A percentile compares a stretch with the other conserved stretches of the same genome.
Conservation (phyloP, 129 eudicot species). For the Erigeron canadensis region DNA sequence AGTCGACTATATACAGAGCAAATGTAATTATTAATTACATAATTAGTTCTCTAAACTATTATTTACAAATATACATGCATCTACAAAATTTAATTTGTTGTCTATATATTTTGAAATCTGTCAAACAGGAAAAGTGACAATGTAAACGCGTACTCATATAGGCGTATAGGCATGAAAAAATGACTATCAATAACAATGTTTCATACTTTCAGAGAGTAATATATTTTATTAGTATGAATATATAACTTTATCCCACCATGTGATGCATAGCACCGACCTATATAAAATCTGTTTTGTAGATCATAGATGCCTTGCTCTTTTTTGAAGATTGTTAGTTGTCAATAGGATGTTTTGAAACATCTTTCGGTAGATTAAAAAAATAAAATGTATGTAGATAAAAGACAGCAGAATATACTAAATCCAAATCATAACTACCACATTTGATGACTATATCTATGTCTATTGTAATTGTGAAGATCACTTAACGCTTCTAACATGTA, state of each 20-base stretch:
- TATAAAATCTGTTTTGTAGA: not conserved
- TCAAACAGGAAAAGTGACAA: too few relatives aligned
- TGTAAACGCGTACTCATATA: too few relatives aligned
- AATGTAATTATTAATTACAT: too few relatives aligned
- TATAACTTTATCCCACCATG: slow-evolving; percentile 7
- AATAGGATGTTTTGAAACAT: slow-evolving; percentile 17
- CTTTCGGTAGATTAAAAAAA: slow-evolving; percentile 16
- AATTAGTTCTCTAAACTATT: not conserved
- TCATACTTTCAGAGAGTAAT: not conserved
- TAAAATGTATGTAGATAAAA: too few relatives aligned
- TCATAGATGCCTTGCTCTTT: slow-evolving; percentile 29
- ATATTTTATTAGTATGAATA: not conserved
- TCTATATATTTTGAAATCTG: not conserved
- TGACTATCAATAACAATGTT: too few relatives aligned
- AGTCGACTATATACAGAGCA: too few relatives aligned
- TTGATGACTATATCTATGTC: too few relatives aligned
- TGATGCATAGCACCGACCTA: slow-evolving; percentile 4
- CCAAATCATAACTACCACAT: not conserved
- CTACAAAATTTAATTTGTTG: not conserved
- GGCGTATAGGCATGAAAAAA: too few relatives aligned
- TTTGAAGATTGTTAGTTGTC: slow-evolving; percentile 27
- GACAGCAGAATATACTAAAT: not conserved
- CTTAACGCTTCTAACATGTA: not conserved
- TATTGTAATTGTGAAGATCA: not conserved
- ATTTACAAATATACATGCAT: not conserved